A percentile compares a stretch with the other conserved stretches of the same genome.
Evolutionary conservation across 2,329 filamentous ascomycete species (phyloP).

Genomic region (Diaporthe batatas): DNA sequence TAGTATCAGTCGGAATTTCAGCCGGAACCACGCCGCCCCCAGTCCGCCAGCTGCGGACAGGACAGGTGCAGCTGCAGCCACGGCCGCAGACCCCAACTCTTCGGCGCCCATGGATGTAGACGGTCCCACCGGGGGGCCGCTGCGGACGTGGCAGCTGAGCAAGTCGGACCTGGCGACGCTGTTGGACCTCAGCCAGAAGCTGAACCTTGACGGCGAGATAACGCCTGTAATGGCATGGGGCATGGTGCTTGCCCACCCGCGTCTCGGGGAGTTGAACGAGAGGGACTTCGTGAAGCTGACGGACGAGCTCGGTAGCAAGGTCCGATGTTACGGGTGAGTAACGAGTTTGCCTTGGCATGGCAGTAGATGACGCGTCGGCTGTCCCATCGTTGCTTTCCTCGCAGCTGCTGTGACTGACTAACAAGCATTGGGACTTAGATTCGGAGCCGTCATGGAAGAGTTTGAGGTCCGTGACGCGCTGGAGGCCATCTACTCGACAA

Average conservation of each 20-base stretch:
- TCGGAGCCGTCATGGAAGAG: constrained; percentile 74
- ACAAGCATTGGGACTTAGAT: constrained; percentile 54
- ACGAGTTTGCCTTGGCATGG: constrained; percentile 17
- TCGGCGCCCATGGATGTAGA: constrained; percentile 26
- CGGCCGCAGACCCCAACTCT: not conserved
- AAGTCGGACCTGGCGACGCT: constrained; percentile 84
- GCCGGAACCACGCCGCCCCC: constrained; percentile 12
- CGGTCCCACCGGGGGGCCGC: constrained; percentile 46
- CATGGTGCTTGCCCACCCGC: constrained; percentile 79
- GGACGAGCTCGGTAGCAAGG: constrained; percentile 81
- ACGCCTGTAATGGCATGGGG: constrained; percentile 97
- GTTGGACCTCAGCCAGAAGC: constrained; percentile 83
- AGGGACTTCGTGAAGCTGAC: constrained; percentile 80
- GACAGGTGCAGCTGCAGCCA: not conserved
- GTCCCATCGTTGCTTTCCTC: not conserved
- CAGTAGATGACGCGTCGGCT: not conserved
- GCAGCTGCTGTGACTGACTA: not conserved
- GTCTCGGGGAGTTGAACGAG: constrained; percentile 73
- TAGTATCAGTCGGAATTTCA: constrained; percentile 42
- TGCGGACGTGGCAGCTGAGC: constrained; percentile 84
- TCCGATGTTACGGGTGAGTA: constrained; percentile 91
- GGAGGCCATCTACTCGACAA: constrained; percentile 75
- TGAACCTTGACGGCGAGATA: constrained; percentile 90
- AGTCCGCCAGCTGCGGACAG: not conserved
- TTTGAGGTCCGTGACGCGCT: constrained; percentile 83